phyloP scores from a whole-genome alignment of 495 filamentous ascomycete genomes.

The Podospora tetraspora region DNA sequence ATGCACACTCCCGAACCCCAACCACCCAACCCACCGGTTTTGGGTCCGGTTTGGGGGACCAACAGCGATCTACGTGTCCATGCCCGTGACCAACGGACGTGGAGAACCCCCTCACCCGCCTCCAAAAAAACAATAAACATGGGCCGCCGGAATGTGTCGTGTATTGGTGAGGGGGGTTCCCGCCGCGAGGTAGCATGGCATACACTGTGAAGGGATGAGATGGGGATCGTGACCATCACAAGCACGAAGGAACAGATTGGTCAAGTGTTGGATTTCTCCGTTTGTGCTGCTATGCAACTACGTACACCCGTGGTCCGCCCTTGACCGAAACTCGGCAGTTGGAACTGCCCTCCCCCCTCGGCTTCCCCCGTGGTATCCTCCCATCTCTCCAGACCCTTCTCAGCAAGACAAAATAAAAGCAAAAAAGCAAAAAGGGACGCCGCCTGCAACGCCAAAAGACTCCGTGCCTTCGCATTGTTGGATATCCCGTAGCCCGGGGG shows the following conservation, averaged over 20 bases:
- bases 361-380: neutral
- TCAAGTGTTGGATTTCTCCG: neutral
- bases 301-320: neutral
- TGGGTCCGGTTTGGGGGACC: neutral
- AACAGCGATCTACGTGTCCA: neutral
- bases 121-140: neutral
- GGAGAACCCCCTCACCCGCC: neutral
- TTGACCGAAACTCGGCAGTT: neutral
- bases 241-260: neutral
- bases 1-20: neutral
- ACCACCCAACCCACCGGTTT: neutral
- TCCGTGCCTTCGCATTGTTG: slow-evolving; percentile 17
- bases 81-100: neutral
- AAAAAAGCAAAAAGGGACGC: slow-evolving; percentile 15
- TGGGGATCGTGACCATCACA: neutral
- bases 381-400: neutral
- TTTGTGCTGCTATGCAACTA: neutral
- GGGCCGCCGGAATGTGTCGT: neutral
- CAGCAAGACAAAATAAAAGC: slow-evolving; percentile 7
- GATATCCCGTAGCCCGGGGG: slow-evolving; percentile 12
- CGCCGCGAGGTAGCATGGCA: neutral
- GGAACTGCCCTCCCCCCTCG: neutral
- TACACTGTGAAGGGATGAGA: neutral
- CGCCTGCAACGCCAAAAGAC: slow-evolving; percentile 24
- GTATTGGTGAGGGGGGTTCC: neutral